Base-by-base conservation (phyloP, 805 yeast species). In the Saturnispora bothae region DNA sequence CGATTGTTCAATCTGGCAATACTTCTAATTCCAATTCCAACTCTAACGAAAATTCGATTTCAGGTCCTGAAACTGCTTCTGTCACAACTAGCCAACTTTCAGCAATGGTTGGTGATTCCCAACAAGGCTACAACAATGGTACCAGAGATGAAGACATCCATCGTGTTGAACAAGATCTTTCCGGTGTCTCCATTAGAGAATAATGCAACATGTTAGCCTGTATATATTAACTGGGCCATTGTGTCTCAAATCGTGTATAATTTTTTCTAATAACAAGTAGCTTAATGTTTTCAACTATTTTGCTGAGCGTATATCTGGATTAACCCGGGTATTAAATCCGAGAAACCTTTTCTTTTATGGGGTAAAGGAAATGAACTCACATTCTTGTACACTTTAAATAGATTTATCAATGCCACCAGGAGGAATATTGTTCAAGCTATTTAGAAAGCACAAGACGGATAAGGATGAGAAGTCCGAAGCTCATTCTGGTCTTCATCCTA, bases 111-210 rank as follows among this genome's bases (percentile, higher is more conserved):
- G 31, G 18, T 20, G 26, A 27, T 16, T 34, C 31, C 8, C 14
- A 19, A n/a, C 10, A 14, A 14, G 13, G 18, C 3, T 9, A 26
- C 12, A 27, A 25, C 17, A 15, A 14, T 18, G n/a, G n/a, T n/a
- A n/a, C n/a, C n/a, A n/a, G n/a, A n/a, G 38, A 35, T 10, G 27
- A 31, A 7, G 40, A 37, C 8, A 21, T 37, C 10, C 28, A 15
- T n/a, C 28, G 31, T 12, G 31, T 37, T 12, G 22, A 35, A 15
- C n/a, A 37, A 26, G 34, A 37, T 28, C 20, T 37, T 3, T 30
- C 31, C 27, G 40, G 22, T n/a, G 28, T 26, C 12, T 10, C 15
- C 15, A 26, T 26, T 6, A 8, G 15, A 5, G 28, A 26, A 26
- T 26, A n/a, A 26, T 26, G 12, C 10, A 22, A 6, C 28, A 26